These are phyloP conservation scores for Leccinum aurantiacum DNA, from an alignment of 768 basidiomycete species.

Conservation along the genomic window DNA sequence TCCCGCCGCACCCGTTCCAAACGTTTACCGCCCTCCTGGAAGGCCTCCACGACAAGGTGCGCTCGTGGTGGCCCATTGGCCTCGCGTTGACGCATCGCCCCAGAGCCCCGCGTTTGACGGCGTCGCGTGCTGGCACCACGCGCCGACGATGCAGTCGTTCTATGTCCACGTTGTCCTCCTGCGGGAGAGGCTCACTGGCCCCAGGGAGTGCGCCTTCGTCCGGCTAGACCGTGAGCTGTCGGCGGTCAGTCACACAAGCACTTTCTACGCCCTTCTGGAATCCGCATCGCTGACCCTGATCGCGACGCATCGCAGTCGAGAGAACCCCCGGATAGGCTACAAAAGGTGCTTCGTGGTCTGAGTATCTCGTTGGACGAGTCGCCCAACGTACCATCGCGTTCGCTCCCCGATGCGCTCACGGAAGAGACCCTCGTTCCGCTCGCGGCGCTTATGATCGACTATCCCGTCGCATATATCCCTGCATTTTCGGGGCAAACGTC, in stretches of 20 bases:
- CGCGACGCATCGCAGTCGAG: constrained; percentile 10
- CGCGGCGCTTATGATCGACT: constrained; percentile 60
- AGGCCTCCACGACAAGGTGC: constrained; percentile 39
- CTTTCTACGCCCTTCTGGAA: not conserved
- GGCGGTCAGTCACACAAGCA: constrained; percentile 17
- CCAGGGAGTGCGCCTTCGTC: constrained; percentile 19
- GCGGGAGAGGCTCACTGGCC: constrained; percentile 5
- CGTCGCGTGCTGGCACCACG: constrained; percentile 48
- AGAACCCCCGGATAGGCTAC: constrained; percentile 13
- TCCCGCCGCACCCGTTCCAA: constrained; percentile 32
- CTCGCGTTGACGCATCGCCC: not conserved
- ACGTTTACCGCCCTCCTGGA: constrained; percentile 39
- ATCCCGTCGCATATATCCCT: constrained; percentile 58
- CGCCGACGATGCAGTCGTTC: constrained; percentile 51
- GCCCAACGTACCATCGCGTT: constrained; percentile 22
- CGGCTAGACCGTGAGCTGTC: constrained; percentile 16
- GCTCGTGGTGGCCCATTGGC: constrained; percentile 16
- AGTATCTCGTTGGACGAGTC: constrained; percentile 1
- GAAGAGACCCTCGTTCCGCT: constrained; percentile 44
- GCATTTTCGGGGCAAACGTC: constrained; percentile 34
- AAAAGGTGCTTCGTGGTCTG: constrained; percentile 16
- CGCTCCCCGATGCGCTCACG: constrained; percentile 30
- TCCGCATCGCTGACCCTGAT: not conserved
- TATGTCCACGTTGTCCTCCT: constrained; percentile 44
- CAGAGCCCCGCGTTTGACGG: constrained; percentile 36